Evolutionary conservation across 2,329 filamentous ascomycete genomes (phyloP).

Genomic region (Dactylonectria macrodidyma): DNA sequence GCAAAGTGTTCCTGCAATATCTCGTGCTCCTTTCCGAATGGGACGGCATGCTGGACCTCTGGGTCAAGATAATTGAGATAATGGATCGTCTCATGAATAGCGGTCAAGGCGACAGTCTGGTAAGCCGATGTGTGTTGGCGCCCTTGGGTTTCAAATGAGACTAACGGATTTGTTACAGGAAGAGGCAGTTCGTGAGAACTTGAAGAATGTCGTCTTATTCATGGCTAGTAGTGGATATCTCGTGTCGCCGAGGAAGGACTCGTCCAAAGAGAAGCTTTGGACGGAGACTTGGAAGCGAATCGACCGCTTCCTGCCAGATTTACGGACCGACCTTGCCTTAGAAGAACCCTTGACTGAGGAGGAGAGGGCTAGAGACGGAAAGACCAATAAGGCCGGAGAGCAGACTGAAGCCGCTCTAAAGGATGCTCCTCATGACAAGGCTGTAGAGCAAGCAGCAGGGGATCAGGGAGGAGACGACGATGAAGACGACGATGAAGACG

Average conservation of each 20-base stretch:
- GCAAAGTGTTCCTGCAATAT: conserved; percentile 96
- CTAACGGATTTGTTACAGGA: conserved; percentile 69
- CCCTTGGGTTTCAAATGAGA: background rate
- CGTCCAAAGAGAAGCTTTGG: conserved; percentile 70
- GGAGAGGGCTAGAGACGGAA: conserved; percentile 30
- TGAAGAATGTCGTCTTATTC: conserved; percentile 96
- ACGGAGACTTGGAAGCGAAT: conserved; percentile 76
- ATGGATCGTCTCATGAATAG: conserved; percentile 98
- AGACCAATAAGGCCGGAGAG: background rate
- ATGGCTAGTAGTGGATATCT: conserved; percentile 93
- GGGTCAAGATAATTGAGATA: conserved; percentile 92
- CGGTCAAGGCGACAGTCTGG: conserved; percentile 89
- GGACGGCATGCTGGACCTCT: conserved; percentile 91
- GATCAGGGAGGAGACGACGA: conserved; percentile 7
- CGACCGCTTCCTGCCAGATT: conserved; percentile 74
- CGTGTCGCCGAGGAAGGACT: conserved; percentile 75
- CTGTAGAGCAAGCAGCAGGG: background rate
- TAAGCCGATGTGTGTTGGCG: conserved; percentile 61
- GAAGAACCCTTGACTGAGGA: conserved; percentile 56
- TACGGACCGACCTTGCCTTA: conserved; percentile 69
- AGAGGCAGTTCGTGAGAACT: conserved; percentile 93
- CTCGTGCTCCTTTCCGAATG: conserved; percentile 87
- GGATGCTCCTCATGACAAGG: background rate
- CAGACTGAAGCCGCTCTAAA: background rate
- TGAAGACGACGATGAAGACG: conserved; percentile 12